Evolutionary conservation across 1,139 yeast genomes (phyloP).

Genomic region (Diutina rugosa): DNA sequence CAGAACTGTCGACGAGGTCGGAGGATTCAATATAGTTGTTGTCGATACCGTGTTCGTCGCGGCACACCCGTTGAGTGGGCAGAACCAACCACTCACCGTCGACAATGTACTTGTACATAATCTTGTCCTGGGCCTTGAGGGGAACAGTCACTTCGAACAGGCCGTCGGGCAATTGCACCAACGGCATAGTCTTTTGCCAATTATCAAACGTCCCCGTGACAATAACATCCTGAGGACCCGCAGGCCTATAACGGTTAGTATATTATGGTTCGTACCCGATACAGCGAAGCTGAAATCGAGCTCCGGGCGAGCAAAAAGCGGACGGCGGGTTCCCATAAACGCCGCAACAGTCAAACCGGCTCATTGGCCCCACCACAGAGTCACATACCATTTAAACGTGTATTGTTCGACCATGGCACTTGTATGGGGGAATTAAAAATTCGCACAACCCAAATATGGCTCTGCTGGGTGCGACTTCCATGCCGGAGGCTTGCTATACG

Average conservation of each 20-base stretch:
- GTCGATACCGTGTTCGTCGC: constrained; percentile 41
- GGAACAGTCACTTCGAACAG: constrained; percentile 49
- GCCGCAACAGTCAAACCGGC: neutral
- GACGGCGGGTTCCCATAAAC: neutral
- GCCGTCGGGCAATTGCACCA: constrained; percentile 49
- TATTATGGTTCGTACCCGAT: neutral
- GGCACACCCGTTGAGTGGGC: constrained; percentile 26
- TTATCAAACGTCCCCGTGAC: constrained; percentile 71
- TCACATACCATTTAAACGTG: constrained; percentile 13
- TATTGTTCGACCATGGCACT: constrained; percentile 3
- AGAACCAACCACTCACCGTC: constrained; percentile 61
- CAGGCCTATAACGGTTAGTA: constrained; percentile 35
- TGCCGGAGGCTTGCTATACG: constrained; percentile 1
- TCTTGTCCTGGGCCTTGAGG: constrained; percentile 23
- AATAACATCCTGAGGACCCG: constrained; percentile 59
- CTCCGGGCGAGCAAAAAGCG: neutral
- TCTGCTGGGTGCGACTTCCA: neutral
- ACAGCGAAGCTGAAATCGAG: neutral
- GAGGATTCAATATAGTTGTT: constrained; percentile 42
- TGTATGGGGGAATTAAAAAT: neutral
- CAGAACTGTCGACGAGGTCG: constrained; percentile 19
- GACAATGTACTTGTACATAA: constrained; percentile 58
- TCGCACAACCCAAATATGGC: neutral
- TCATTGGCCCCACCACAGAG: neutral
- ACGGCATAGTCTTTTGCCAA: constrained; percentile 50